Evolutionary conservation across 1,284 basidiomycete genomes (phyloP), one percentile per base, ranked within the genome.

Genomic region (Marasmius oreades): DNA sequence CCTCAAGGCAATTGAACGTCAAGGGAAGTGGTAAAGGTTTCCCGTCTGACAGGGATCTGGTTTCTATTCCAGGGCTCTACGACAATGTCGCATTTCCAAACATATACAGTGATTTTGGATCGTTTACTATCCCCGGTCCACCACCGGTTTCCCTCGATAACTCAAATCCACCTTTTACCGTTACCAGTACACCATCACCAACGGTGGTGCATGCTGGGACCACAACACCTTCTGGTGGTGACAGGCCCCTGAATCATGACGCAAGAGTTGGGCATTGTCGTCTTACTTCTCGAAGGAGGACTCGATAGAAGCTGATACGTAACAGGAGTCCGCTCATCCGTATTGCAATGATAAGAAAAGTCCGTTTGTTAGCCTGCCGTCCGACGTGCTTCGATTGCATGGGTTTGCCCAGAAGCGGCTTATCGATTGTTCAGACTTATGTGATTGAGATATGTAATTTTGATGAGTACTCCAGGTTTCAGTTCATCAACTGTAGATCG

Each of bases 71-170:
- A 55, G 65, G 63, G 28, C 57, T 73, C 23, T 73, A 74, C 58
- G 55, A 64, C 31, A 65, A 61, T 37, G 66, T 68, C n/a, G 63
- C 53, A 28, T 74, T 67, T 61, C 71, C 73, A 52, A 62, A 73
- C 58, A 73, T 73, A 52, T 73, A 71, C 55, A 64, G 60, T 31
- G 60, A 70, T 50, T 69, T 73, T 59, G 67, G 67, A n/a, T 64
- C 64, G 26, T 73, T 74, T 57, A 63, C 65, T 22, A 66, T 72
- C 50, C 72, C 72, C 59, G 73, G 71, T 10, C 73, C 71, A 55
- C 61, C 66, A 34, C 64, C 66, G 55, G 69, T 70, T 58, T 66
- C 62, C 20, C 69, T 74, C 48, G 64, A 61, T 54, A 61, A 60
- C 51, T 64, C 57, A 23, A 39, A 55, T 56, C 45, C 63, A 26